Conservation (phyloP, 2,329 filamentous ascomycete genomes). For the Catunica adiposa region DNA sequence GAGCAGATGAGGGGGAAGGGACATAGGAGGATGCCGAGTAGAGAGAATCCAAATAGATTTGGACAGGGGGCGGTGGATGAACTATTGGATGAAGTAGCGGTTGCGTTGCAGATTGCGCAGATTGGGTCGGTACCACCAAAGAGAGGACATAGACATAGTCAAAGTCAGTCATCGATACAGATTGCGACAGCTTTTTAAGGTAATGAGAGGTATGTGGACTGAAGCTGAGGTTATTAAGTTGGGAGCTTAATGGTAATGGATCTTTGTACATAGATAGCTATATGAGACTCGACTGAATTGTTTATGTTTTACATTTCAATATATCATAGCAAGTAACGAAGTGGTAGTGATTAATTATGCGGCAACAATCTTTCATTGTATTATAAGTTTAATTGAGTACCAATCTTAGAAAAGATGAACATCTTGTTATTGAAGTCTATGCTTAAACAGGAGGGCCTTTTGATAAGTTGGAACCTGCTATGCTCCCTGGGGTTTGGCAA, state of each 20-base stretch:
- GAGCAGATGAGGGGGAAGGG: background rate
- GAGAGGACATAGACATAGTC: background rate
- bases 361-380: too few relatives aligned
- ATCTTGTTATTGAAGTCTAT: too few relatives aligned
- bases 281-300: too few relatives aligned
- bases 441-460: too few relatives aligned
- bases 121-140: background rate
- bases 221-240: background rate
- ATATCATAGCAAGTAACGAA: too few relatives aligned
- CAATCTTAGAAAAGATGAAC: too few relatives aligned
- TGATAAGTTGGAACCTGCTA: too few relatives aligned
- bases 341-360: too few relatives aligned
- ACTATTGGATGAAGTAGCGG: slow-evolving; percentile 11
- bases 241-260: background rate
- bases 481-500: too few relatives aligned
- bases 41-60: background rate
- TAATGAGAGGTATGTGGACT: background rate
- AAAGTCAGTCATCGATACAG: background rate
- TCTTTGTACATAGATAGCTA: too few relatives aligned
- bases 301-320: too few relatives aligned
- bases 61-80: slow-evolving; percentile 8
- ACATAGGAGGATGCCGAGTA: background rate
- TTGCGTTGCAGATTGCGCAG: slow-evolving; percentile 11
- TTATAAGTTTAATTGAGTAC: too few relatives aligned
- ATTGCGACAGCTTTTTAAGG: slow-evolving; percentile 6